Base-by-base conservation (phyloP, 306 rosid genomes). In the Gastrolobium bilobum region DNA sequence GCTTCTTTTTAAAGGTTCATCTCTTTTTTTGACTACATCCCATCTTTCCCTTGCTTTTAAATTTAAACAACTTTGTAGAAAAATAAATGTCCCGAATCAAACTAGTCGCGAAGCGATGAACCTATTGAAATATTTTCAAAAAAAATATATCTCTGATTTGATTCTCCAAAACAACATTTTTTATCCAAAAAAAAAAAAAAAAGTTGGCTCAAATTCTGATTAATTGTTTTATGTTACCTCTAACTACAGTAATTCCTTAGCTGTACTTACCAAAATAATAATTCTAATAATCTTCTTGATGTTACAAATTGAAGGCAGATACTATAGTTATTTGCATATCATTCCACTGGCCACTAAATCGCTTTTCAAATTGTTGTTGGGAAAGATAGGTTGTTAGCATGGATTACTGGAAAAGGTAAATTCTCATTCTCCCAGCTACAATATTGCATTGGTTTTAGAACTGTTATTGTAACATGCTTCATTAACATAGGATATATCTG, bases 1-100 rank as follows among this genome's bases (percentile, higher is more conserved):
- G 81, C 83, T 81, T 85, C 78, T 77, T 37, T 47, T 65, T 63
- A 42, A 85, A 77, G 88, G 46, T 47, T 64, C 83, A 4, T 64
- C 71, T 71, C 51, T 62, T 75, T 75, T 58, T 47, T 33, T 64
- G 37, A 83, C 75, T 60, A 48, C 68, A 20, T 76, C 52, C 63
- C 54, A 33, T 72, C 77, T 51, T 58, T 20, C 71, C 67, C 71
- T 74, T 74, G 39, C 39, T 78, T 54, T 71, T 75, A 7, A 7
- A 34, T 62, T 64, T 71, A n/a, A 54, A 43, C 57, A 42, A 43
- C 47, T 68, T 71, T 43, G 47, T 40, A 4, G 6, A 43, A 4
- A 35, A 44, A 58, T 13, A 4, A 29, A 57, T 39, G 26, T 20
- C 26, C 1, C 0, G 1, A 20, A 20, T 20, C 1, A 1, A 20